Conservation (phyloP, 1,284 basidiomycete genomes). For the Cryptococcus sp. region DNA sequence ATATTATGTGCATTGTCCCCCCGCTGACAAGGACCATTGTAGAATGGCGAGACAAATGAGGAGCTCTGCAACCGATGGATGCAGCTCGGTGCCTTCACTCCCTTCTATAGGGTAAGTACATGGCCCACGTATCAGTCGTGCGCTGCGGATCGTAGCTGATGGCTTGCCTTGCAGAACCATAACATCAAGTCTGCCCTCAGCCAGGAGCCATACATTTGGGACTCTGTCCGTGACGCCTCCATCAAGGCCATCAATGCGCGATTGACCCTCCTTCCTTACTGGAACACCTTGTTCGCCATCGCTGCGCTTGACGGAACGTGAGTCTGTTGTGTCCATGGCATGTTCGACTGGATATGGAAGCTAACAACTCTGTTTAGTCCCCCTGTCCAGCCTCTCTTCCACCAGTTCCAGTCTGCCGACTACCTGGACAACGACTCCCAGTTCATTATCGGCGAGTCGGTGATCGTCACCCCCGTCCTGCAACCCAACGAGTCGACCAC, state of each 20-base stretch:
- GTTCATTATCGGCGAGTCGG: constrained; percentile 65
- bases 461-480: constrained; percentile 71
- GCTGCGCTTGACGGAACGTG: constrained; percentile 59
- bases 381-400: constrained; percentile 68
- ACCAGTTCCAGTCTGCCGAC: constrained; percentile 67
- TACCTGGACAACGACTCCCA: constrained; percentile 64
- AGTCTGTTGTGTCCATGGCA: constrained; percentile 3
- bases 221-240: constrained; percentile 67
- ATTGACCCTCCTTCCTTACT: constrained; percentile 69
- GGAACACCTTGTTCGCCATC: constrained; percentile 72
- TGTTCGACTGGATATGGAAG: not conserved
- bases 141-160: not conserved
- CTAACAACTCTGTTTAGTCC: constrained; percentile 45
- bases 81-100: constrained; percentile 61
- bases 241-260: constrained; percentile 65
- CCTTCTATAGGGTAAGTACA: constrained; percentile 36
- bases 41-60: constrained; percentile 68
- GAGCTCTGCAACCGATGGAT: constrained; percentile 79
- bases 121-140: not conserved
- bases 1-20: too few relatives aligned
- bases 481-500: constrained; percentile 59
- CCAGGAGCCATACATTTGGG: constrained; percentile 73
- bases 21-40: not conserved
- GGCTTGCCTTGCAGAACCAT: constrained; percentile 27
- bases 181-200: constrained; percentile 29